Conservation (phyloP, 495 filamentous ascomycete species). For the Penicillium turbatum region DNA sequence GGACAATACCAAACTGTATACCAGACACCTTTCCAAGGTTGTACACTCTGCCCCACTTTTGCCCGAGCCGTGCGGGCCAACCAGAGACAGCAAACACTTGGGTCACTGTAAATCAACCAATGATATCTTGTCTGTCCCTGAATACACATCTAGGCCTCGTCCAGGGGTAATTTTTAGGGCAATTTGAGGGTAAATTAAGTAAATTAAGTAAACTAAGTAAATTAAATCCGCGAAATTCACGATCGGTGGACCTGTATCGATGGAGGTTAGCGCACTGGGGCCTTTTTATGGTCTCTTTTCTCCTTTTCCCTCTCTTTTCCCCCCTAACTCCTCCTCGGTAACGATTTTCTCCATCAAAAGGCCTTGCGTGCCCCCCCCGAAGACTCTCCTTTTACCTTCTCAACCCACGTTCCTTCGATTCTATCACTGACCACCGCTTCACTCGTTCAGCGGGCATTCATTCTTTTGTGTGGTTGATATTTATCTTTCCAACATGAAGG, state of each 20-base stretch:
- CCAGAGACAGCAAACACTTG: slow-evolving; percentile 10
- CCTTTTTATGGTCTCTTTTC: slow-evolving; percentile 18
- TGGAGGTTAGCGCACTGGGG: not conserved
- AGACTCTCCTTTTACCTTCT: slow-evolving; percentile 35
- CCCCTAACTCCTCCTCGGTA: slow-evolving; percentile 32
- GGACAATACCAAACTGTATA: too few relatives aligned
- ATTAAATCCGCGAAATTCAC: slow-evolving; percentile 14
- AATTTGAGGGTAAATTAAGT: not conserved
- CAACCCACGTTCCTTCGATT: slow-evolving; percentile 38
- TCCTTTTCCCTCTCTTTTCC: slow-evolving; percentile 22
- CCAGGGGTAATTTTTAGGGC: slow-evolving; percentile 10
- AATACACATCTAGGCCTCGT: slow-evolving; percentile 14
- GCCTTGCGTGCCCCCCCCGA: slow-evolving; percentile 46
- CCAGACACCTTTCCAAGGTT: too few relatives aligned
- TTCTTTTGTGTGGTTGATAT: slow-evolving; percentile 42
- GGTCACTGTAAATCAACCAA: slow-evolving; percentile 9
- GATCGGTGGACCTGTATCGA: slow-evolving; percentile 19
- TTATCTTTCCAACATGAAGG: slow-evolving; percentile 61
- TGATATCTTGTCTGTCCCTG: slow-evolving; percentile 16
- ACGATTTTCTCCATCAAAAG: slow-evolving; percentile 43
- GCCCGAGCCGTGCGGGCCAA: slow-evolving; percentile 29
- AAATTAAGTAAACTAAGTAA: too few relatives aligned
- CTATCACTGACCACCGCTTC: slow-evolving; percentile 70
- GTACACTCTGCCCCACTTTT: slow-evolving; percentile 15
- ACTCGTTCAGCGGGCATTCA: slow-evolving; percentile 95